Base-by-base conservation (phyloP, 108 stramenopile species). In the Conticribra guillardii region DNA sequence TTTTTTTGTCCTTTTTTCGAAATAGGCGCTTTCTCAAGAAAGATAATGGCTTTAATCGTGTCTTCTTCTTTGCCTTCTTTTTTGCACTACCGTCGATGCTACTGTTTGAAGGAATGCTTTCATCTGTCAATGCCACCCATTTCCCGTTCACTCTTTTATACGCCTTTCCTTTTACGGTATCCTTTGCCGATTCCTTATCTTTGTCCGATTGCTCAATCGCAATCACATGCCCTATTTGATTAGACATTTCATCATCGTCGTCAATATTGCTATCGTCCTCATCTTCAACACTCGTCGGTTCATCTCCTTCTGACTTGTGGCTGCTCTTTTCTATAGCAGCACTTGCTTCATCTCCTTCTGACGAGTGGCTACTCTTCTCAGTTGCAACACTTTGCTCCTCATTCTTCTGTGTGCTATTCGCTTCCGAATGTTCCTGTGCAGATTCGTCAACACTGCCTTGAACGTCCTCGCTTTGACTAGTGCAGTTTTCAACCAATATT, bases 61-160 rank as follows among this genome's bases (percentile, higher is more conserved):
- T 67, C 37, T 54, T 54, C 3, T 22, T 53, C 22, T 34, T 67
- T 3, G 32, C 7, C 11, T 2, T 3, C 5, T 51, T 45, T 18
- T 4, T 31, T 64, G 24, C 52, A 14, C 3, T n/a, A 2, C 26
- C 23, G 23, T 54, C 34, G 16, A 19, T 44, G 65, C 53, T 67
- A 26, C 54, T 51, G 24, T 67, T 37, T 8, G 65, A 67, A 24
- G 65, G 53, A 33, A 67, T 67, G 24, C 65, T 54, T 24, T 50
- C 49, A 33, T 67, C 65, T 9, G 11, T 11, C 11, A 11, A 41
- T 41, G 8, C 37, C 37, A 11, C n/a, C n/a, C n/a, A n/a, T n/a
- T n/a, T n/a, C n/a, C n/a, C n/a, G n/a, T n/a, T n/a, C n/a, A n/a
- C n/a, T n/a, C n/a, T n/a, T n/a, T n/a, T n/a, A n/a, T n/a, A n/a